phyloP scores from a whole-genome alignment of 371 early-diverging fungal species.

The Lichtheimia ramosa region DNA sequence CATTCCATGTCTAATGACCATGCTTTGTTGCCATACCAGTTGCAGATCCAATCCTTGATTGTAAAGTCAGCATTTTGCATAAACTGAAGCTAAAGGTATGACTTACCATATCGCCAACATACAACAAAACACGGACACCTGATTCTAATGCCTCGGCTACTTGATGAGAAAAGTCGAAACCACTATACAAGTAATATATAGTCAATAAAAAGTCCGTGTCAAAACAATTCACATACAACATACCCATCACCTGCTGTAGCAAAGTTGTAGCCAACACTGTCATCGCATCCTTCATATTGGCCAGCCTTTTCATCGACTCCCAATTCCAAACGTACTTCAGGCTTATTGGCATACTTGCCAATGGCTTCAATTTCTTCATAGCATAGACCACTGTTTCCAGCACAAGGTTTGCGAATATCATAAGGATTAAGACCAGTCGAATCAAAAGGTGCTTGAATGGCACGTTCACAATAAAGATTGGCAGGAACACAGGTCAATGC shows the following conservation, averaged over 20 bases:
- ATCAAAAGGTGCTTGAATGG: conserved; percentile 7
- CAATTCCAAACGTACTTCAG: conserved; percentile 68
- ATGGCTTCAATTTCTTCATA: conserved; percentile 78
- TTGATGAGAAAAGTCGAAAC: conserved; percentile 42
- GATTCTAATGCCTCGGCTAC: conserved; percentile 62
- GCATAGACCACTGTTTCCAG: conserved; percentile 64
- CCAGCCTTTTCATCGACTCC: conserved; percentile 63
- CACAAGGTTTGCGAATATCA: conserved; percentile 73
- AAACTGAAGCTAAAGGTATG: background rate
- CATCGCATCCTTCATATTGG: conserved; percentile 73
- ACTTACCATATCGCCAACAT: conserved; percentile 60
- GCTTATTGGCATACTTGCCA: conserved; percentile 69
- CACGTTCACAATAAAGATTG: conserved; percentile 68
- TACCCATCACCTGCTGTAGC: conserved; percentile 78
- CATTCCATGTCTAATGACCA: conserved; percentile 81
- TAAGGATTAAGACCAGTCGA: conserved; percentile 41
- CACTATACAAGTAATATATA: no score
- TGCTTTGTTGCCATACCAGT: conserved; percentile 85
- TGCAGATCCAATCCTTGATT: conserved; percentile 75
- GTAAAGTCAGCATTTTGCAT: background rate
- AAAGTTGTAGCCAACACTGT: conserved; percentile 71
- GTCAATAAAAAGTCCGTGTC: no score
- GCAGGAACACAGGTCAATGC: conserved; percentile 80
- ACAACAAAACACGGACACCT: conserved; percentile 80
- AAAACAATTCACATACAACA: conserved; percentile 26